Percentiles rank a stretch among this genome's conserved stretches.
Conservation (phyloP, 2,329 filamentous ascomycete genomes). For the Pseudogymnoascus sp. region DNA sequence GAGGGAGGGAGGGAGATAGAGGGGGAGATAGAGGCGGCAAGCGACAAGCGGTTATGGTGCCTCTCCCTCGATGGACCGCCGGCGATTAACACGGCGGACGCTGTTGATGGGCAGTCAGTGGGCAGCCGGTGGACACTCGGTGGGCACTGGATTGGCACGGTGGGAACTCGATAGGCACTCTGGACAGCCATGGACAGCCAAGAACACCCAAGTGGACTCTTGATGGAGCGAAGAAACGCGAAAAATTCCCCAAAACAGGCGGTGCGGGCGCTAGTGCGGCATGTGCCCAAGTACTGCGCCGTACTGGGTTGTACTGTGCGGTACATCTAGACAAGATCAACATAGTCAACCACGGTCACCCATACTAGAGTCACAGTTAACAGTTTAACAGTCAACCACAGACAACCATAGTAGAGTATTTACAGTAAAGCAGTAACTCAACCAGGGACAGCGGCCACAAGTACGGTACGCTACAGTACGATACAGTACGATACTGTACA, state of each 20-base stretch:
- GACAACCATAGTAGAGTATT: too few species aligned
- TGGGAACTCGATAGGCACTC: not conserved
- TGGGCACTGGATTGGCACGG: not conserved
- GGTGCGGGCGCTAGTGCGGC: not conserved
- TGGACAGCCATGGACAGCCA: not conserved
- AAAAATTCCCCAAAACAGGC: not conserved
- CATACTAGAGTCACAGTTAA: too few species aligned
- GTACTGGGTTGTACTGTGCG: not conserved
- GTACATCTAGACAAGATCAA: not conserved
- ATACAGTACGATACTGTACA: not conserved
- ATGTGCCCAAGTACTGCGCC: not conserved
- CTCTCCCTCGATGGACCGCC: not conserved
- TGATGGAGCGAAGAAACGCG: not conserved
- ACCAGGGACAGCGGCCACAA: not conserved
- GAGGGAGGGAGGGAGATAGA: not conserved
- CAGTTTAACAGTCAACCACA: too few species aligned
- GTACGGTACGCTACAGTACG: not conserved
- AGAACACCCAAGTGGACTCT: not conserved
- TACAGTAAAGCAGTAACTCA: not conserved
- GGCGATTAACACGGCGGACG: too few species aligned
- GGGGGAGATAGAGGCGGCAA: not conserved
- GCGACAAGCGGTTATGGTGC: not conserved
- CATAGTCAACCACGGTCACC: not conserved
- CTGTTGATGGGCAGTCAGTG: not conserved
- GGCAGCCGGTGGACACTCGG: not conserved